phyloP scores from a whole-genome alignment of 176 grass and related monocot genomes.

The Secale cereale region DNA sequence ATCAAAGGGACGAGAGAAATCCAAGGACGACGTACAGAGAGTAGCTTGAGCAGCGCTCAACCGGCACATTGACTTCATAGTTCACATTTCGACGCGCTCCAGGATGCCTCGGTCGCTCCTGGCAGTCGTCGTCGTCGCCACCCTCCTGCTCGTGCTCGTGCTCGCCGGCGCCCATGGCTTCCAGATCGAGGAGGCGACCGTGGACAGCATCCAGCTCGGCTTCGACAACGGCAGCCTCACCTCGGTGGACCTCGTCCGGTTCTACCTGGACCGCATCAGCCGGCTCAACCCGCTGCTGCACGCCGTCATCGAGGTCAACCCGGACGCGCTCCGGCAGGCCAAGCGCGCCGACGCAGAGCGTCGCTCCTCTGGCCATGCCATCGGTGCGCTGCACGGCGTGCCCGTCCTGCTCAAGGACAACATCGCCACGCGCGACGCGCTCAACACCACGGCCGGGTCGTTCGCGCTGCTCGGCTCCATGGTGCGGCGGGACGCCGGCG shows the following conservation, averaged over 20 bases:
- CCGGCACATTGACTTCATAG: too few relatives aligned
- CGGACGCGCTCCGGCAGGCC: too few relatives aligned
- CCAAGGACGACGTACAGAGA: too few relatives aligned
- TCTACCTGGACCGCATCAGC: constrained; percentile 48
- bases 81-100: not conserved
- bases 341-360: too few relatives aligned
- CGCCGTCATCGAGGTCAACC: constrained; percentile 68
- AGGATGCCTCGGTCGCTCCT: not conserved
- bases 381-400: constrained; percentile 48
- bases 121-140: not conserved
- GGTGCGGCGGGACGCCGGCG: constrained; percentile 50
- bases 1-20: too few relatives aligned
- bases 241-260: constrained; percentile 35
- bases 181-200: constrained; percentile 51
- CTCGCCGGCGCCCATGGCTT: not conserved
- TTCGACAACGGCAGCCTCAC: constrained; percentile 53
- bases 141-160: not conserved
- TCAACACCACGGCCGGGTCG: constrained; percentile 73
- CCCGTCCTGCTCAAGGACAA: constrained; percentile 71
- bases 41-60: too few relatives aligned
- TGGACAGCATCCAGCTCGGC: constrained; percentile 48
- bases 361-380: not conserved
- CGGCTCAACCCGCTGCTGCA: constrained; percentile 42
- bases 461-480: constrained; percentile 57
- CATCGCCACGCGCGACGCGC: constrained; percentile 47